Evolutionary conservation across 129 eudicot genomes (phyloP).

Genomic region (Pittosporum tobira): DNA sequence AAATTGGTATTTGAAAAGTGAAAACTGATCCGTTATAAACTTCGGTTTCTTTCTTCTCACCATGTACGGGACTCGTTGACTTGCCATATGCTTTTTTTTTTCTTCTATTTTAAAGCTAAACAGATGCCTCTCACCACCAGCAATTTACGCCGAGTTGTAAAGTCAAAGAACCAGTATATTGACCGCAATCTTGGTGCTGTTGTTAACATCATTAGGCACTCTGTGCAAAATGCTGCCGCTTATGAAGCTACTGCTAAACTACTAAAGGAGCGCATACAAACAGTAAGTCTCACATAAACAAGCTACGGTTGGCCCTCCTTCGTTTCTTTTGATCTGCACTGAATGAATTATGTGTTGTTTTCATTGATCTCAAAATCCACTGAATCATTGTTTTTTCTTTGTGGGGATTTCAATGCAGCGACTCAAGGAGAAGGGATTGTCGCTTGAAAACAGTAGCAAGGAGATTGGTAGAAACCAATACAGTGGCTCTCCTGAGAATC

Average conservation of each 20-base stretch:
- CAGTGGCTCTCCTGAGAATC: not conserved
- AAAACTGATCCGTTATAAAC: not conserved
- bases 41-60: not conserved
- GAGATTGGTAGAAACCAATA: not conserved
- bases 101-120: slow-evolving; percentile 45
- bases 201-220: slow-evolving; percentile 41
- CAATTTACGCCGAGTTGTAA: slow-evolving; percentile 31
- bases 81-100: not conserved
- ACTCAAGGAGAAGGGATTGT: slow-evolving; percentile 3
- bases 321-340: no score
- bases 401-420: not conserved
- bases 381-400: no score
- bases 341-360: no score
- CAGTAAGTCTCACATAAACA: slow-evolving; percentile 27
- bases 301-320: not conserved
- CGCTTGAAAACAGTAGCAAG: slow-evolving; percentile 2
- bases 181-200: slow-evolving; percentile 53
- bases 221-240: slow-evolving; percentile 37
- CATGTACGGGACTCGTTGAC: slow-evolving; percentile 2
- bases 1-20: slow-evolving; percentile 36
- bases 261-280: slow-evolving; percentile 25
- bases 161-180: slow-evolving; percentile 38
- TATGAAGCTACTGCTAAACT: slow-evolving; percentile 39
- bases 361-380: no score
- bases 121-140: slow-evolving; percentile 49